phyloP scores from a whole-genome alignment of 176 grass and related monocot species.

The Dendrocalamus sinicus region DNA sequence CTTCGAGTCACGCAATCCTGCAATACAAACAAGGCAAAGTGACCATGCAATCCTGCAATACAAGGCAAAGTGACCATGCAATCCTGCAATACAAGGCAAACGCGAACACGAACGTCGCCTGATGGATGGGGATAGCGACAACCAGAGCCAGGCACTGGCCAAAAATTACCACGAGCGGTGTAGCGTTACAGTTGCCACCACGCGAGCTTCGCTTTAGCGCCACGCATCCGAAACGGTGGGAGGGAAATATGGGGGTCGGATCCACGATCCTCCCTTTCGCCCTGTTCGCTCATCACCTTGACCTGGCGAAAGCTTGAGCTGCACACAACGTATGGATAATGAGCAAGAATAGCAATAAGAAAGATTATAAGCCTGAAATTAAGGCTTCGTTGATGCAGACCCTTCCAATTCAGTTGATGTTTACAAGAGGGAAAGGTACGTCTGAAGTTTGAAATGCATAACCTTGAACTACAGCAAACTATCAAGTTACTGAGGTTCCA shows the following conservation, averaged over 20 bases:
- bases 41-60: neutral
- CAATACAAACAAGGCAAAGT: neutral
- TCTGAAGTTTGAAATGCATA: neutral
- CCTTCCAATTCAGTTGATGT: neutral
- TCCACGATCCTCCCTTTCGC: neutral
- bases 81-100: neutral
- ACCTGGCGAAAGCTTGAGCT: constrained; percentile 19
- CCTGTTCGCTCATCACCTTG: constrained; percentile 38
- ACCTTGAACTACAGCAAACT: neutral
- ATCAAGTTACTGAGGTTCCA: neutral
- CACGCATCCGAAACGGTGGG: constrained; percentile 51
- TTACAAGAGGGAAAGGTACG: constrained; percentile 32
- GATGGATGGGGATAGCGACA: neutral
- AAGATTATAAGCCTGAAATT: constrained; percentile 22
- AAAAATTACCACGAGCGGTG: constrained; percentile 14
- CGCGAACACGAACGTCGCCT: neutral
- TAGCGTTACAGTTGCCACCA: constrained; percentile 41
- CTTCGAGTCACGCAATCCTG: neutral
- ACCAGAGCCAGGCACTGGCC: neutral
- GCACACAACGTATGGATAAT: constrained; percentile 46
- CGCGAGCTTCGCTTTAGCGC: constrained; percentile 45
- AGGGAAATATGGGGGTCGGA: neutral
- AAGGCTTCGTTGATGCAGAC: constrained; percentile 13
- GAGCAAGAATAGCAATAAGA: constrained; percentile 16
- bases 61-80: neutral